These are phyloP conservation scores for Ceratocystis lukuohia DNA, from an alignment of 2,329 filamentous ascomycete species.

Conservation along the genomic window DNA sequence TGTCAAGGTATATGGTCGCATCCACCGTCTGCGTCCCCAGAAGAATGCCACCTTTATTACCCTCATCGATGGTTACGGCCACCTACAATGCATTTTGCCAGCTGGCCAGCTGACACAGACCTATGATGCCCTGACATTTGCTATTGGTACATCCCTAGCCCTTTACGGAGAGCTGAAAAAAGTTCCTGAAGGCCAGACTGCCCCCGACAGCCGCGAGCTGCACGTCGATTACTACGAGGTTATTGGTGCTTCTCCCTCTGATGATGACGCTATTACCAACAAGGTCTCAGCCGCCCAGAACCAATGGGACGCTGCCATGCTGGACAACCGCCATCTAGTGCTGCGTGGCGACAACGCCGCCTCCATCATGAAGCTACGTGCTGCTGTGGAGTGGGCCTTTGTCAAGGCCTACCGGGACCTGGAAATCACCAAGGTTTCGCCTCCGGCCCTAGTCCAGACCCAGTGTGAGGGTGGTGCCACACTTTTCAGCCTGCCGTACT, in stretches of 20 bases:
- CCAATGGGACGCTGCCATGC: slow-evolving; percentile 48
- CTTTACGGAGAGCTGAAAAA: slow-evolving; percentile 73
- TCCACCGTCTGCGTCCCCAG: slow-evolving; percentile 68
- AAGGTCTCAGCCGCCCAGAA: slow-evolving; percentile 38
- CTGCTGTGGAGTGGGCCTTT: slow-evolving; percentile 70
- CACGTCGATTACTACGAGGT: slow-evolving; percentile 83
- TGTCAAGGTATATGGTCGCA: slow-evolving; percentile 67
- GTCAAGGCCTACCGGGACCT: slow-evolving; percentile 63
- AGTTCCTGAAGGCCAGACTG: slow-evolving; percentile 63
- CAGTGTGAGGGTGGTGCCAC: slow-evolving; percentile 88
- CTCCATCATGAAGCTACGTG: slow-evolving; percentile 77
- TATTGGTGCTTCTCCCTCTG: slow-evolving; percentile 65
- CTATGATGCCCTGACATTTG: slow-evolving; percentile 79
- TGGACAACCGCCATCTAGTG: slow-evolving; percentile 72
- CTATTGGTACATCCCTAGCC: slow-evolving; percentile 74
- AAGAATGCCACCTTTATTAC: slow-evolving; percentile 79
- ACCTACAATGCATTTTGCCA: slow-evolving; percentile 70
- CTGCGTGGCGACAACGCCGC: slow-evolving; percentile 73
- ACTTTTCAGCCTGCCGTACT: slow-evolving; percentile 81
- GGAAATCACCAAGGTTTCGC: slow-evolving; percentile 68
- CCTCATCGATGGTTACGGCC: slow-evolving; percentile 64
- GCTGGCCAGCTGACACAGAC: slow-evolving; percentile 70
- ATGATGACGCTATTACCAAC: slow-evolving; percentile 86
- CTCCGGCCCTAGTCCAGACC: slow-evolving; percentile 85
- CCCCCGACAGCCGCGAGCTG: slow-evolving; percentile 73